Conservation (phyloP, 2,329 filamentous ascomycete genomes). For the Talaromyces sp. region DNA sequence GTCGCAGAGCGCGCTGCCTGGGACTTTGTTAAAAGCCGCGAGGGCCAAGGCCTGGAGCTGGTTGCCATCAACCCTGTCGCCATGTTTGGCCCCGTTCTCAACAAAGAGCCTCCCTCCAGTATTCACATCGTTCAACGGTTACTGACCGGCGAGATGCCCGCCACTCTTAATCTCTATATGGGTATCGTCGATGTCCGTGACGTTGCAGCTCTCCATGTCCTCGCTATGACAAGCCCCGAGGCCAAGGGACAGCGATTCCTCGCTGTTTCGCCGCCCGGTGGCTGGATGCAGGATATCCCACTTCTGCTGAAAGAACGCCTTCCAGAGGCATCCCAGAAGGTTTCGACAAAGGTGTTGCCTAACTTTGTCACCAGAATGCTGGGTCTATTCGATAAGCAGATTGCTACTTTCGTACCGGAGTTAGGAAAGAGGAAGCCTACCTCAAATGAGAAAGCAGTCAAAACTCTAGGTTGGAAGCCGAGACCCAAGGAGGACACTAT, state of each 20-base stretch:
- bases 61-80: not conserved
- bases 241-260: no score
- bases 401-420: not conserved
- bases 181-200: not conserved
- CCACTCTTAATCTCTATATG: conserved; percentile 3
- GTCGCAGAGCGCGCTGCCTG: not conserved
- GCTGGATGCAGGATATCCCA: no score
- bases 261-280: no score
- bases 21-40: not conserved
- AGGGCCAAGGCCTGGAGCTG: not conserved
- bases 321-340: no score
- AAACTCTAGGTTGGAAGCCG: not conserved
- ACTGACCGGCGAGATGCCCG: not conserved
- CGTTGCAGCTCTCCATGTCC: not conserved
- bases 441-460: not conserved
- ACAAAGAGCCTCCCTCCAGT: not conserved
- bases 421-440: not conserved
- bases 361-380: not conserved
- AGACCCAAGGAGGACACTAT: not conserved
- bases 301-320: no score
- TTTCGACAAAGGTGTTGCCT: no score
- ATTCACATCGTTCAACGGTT: not conserved
- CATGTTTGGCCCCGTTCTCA: not conserved
- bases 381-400: not conserved
- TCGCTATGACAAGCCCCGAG: no score